These are phyloP conservation scores for Glycine latifolia DNA, from an alignment of 306 rosid species.

Conservation along the genomic window DNA sequence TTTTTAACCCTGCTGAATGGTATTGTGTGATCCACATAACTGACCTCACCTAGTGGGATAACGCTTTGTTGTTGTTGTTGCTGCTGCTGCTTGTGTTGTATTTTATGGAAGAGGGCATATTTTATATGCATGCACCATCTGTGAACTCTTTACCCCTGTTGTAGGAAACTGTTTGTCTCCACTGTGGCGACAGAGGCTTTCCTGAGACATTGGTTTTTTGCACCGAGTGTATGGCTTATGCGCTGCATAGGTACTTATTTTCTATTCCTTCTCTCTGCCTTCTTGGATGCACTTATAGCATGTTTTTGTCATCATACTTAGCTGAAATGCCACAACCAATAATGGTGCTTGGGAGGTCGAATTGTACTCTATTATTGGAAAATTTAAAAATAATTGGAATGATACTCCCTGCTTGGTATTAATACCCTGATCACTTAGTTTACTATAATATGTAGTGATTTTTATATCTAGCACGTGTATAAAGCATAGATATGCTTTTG, in stretches of 20 bases:
- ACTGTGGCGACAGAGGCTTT: constrained; percentile 50
- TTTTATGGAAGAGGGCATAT: too few relatives aligned
- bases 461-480: not conserved
- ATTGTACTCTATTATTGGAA: not conserved
- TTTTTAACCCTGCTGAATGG: too few relatives aligned
- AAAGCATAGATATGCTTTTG: constrained; percentile 12
- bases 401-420: constrained; percentile 6
- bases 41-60: too few relatives aligned
- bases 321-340: constrained; percentile 9
- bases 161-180: constrained; percentile 56
- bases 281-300: constrained; percentile 16
- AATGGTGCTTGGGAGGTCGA: not conserved
- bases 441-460: not conserved
- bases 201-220: constrained; percentile 49
- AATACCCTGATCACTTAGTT: constrained; percentile 4
- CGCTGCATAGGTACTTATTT: constrained; percentile 53
- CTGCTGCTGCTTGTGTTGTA: too few relatives aligned
- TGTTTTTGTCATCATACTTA: not conserved
- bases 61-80: too few relatives aligned
- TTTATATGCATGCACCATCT: too few relatives aligned
- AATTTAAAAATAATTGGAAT: too few relatives aligned
- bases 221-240: constrained; percentile 39
- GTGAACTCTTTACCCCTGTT: not conserved
- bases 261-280: constrained; percentile 16
- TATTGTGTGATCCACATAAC: too few relatives aligned